Evolutionary conservation across 2,329 filamentous ascomycete species (phyloP).

Genomic region (Colletotrichum theobromicola): DNA sequence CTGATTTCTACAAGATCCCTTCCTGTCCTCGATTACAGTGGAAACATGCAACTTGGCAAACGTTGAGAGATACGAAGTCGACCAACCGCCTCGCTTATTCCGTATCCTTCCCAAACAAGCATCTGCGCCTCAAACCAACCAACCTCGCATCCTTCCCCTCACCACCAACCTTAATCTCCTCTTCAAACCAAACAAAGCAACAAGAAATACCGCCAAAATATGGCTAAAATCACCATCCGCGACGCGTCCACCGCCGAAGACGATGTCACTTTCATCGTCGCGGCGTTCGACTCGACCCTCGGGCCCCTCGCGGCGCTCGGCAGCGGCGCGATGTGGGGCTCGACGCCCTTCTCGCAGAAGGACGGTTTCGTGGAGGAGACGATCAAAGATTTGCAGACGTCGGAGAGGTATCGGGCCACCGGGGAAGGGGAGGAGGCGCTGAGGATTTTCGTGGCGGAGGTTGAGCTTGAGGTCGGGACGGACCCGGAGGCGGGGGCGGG

Average conservation of each 20-base stretch:
- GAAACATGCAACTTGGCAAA: background rate
- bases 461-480: slow-evolving; percentile 23
- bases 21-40: background rate
- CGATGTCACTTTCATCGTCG: slow-evolving; percentile 33
- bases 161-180: background rate
- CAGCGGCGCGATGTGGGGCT: slow-evolving; percentile 33
- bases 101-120: background rate
- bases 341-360: slow-evolving; percentile 27
- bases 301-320: slow-evolving; percentile 30
- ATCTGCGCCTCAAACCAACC: background rate
- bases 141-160: background rate
- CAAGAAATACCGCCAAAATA: fast-evolving
- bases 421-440: slow-evolving; percentile 28
- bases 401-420: slow-evolving; percentile 27
- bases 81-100: background rate
- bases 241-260: slow-evolving; percentile 24
- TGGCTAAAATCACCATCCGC: slow-evolving; percentile 24
- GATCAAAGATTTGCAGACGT: slow-evolving; percentile 25
- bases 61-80: background rate
- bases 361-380: slow-evolving; percentile 26
- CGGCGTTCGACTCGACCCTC: slow-evolving; percentile 34
- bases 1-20: background rate
- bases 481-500: background rate
- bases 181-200: too few relatives aligned
- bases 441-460: slow-evolving; percentile 32